Evolutionary conservation across 2,329 filamentous ascomycete genomes (phyloP).

Genomic region (Sporothrix humicola): DNA sequence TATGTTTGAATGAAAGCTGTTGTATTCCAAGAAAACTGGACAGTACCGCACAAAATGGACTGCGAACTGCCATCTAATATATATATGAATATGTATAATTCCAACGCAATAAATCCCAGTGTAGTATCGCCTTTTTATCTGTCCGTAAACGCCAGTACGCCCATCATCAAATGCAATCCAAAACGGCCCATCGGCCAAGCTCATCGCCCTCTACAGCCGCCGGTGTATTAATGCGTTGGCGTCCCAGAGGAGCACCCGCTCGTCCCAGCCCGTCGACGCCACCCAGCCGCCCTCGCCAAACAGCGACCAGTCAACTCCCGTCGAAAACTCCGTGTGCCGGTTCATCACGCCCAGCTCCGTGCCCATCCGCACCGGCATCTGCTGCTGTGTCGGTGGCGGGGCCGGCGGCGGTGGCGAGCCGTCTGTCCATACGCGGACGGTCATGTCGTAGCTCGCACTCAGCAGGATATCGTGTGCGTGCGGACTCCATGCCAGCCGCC

Average conservation of each 20-base stretch:
- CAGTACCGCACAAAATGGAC: neutral
- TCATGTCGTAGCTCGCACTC: slow-evolving; percentile 97
- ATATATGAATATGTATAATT: too few species aligned
- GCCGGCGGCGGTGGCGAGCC: slow-evolving; percentile 51
- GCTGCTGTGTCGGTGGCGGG: slow-evolving; percentile 38
- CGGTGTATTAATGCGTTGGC: slow-evolving; percentile 60
- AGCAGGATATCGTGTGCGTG: slow-evolving; percentile 88
- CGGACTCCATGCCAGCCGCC: slow-evolving; percentile 87
- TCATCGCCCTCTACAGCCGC: slow-evolving; percentile 5
- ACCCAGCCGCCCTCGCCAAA: slow-evolving; percentile 97
- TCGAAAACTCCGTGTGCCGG: slow-evolving; percentile 92
- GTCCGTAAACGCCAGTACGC: slow-evolving; percentile 14
- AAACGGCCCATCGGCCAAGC: neutral
- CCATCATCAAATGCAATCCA: neutral
- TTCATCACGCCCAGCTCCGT: slow-evolving; percentile 86
- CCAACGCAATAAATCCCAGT: neutral
- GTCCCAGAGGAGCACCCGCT: slow-evolving; percentile 90
- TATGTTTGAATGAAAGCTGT: neutral
- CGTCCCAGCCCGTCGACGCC: slow-evolving; percentile 93
- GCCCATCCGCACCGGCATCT: slow-evolving; percentile 56
- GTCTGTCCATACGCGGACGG: slow-evolving; percentile 90
- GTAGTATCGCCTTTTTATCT: slow-evolving; percentile 6
- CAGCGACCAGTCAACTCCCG: slow-evolving; percentile 96
- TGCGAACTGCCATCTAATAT: too few species aligned
- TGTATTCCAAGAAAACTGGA: neutral